Conservation (phyloP, 1,284 basidiomycete genomes). For the Apiotrichum porosum region DNA sequence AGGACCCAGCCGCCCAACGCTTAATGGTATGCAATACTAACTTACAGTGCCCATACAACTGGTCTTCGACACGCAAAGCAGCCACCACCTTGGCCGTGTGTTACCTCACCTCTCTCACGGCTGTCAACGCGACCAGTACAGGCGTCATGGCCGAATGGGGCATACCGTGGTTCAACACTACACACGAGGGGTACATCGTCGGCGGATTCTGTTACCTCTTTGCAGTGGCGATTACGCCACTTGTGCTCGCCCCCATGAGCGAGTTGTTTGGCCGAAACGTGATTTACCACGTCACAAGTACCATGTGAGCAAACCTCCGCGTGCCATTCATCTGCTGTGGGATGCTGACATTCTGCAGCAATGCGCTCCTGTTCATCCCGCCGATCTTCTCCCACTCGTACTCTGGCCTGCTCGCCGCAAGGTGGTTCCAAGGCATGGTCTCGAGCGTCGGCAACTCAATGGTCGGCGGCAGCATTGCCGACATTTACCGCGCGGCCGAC, state of each 20-base stretch:
- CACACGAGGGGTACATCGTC: constrained; percentile 19
- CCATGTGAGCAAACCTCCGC: constrained; percentile 4
- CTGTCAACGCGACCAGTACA: constrained; percentile 21
- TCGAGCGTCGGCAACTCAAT: constrained; percentile 38
- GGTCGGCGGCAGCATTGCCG: constrained; percentile 44
- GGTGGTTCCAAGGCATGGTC: constrained; percentile 40
- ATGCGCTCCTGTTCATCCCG: constrained; percentile 35
- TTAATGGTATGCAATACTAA: constrained; percentile 1
- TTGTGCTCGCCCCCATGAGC: constrained; percentile 39
- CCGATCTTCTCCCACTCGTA: constrained; percentile 34
- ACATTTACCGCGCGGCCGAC: constrained; percentile 38
- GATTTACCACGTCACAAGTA: constrained; percentile 33
- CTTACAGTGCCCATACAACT: constrained; percentile 41
- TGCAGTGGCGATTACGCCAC: constrained; percentile 33
- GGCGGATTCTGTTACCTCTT: constrained; percentile 28
- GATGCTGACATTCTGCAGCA: background rate
- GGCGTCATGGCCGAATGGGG: constrained; percentile 28
- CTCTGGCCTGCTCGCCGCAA: constrained; percentile 31
- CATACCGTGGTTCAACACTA: constrained; percentile 24
- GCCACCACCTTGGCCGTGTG: constrained; percentile 18
- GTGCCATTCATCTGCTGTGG: background rate
- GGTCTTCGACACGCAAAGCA: constrained; percentile 25
- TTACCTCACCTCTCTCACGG: constrained; percentile 25
- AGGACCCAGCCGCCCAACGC: too few relatives aligned
- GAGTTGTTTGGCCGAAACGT: constrained; percentile 38